phyloP scores from a whole-genome alignment of 495 filamentous ascomycete genomes.

The Lophiostoma macrostomum region DNA sequence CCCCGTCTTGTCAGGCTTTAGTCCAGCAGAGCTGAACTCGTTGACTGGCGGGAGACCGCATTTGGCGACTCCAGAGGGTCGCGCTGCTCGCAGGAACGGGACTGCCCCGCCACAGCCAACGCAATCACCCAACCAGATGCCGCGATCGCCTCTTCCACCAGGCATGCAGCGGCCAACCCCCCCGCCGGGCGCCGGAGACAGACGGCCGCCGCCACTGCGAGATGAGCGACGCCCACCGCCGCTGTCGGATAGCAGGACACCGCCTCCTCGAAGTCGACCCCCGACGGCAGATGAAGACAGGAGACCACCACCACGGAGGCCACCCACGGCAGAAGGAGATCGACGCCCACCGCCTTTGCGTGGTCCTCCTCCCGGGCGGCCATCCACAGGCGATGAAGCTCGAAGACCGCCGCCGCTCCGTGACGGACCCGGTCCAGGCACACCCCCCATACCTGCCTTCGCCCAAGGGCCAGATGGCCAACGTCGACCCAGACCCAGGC shows the following conservation, averaged over 20 bases:
- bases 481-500: constrained; percentile 22
- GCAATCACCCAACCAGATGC: constrained; percentile 7
- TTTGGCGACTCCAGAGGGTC: constrained; percentile 32
- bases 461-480: constrained; percentile 14
- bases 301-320: constrained; percentile 3
- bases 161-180: constrained; percentile 5
- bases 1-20: constrained; percentile 79
- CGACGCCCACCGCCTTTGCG: constrained; percentile 7
- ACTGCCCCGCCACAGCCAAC: not conserved
- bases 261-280: constrained; percentile 11
- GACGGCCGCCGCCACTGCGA: constrained; percentile 3
- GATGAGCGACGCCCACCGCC: constrained; percentile 11
- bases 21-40: constrained; percentile 69
- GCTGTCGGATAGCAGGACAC: constrained; percentile 6
- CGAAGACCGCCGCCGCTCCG: constrained; percentile 15
- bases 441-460: constrained; percentile 13
- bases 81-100: constrained; percentile 6
- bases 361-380: not conserved
- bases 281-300: constrained; percentile 9
- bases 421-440: constrained; percentile 8
- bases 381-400: constrained; percentile 10
- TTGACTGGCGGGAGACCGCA: constrained; percentile 52
- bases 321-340: constrained; percentile 3
- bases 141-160: constrained; percentile 18
- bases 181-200: no score